A percentile compares a stretch with the other conserved stretches of the same genome.
These are phyloP conservation scores for Eimeria mitis DNA, from an alignment of 169 alveolate species.

Conservation along the genomic window DNA sequence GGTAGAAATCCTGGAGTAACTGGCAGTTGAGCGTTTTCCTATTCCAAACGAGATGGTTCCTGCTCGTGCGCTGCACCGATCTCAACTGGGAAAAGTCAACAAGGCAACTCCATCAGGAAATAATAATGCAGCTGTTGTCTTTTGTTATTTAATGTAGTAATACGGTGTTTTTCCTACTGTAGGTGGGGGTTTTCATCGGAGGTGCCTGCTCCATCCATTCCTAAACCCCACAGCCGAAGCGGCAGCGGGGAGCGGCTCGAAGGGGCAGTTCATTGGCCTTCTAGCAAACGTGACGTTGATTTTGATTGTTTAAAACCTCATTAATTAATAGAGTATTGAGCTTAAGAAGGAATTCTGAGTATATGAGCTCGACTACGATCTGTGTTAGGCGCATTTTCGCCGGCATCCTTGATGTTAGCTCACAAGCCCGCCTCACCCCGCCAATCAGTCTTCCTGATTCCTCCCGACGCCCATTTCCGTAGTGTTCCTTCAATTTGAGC, in stretches of 20 bases:
- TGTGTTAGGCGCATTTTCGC: not conserved
- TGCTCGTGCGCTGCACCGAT: not conserved
- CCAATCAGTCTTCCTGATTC: not conserved
- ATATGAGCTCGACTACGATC: not conserved
- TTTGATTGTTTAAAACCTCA: not conserved
- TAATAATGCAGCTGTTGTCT: not conserved
- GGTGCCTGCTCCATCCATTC: not conserved
- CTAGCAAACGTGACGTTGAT: too few species aligned
- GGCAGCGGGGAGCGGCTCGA: not conserved
- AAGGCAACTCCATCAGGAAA: not conserved
- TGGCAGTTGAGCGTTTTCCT: not conserved
- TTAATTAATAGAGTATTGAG: not conserved
- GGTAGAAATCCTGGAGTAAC: not conserved
- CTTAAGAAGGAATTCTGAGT: not conserved
- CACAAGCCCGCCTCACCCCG: not conserved
- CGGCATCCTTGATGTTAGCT: not conserved
- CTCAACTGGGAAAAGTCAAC: not conserved
- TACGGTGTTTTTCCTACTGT: not conserved
- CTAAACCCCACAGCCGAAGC: not conserved
- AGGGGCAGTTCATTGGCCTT: not conserved
- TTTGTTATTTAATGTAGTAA: not conserved
- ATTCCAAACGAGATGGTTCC: not conserved
- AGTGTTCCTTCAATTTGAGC: not conserved
- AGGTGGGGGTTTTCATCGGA: not conserved
- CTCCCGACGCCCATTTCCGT: not conserved